A percentile compares a stretch with the other conserved stretches of the same genome.
Conservation (phyloP, 2,329 filamentous ascomycete genomes). For the Ophiostoma angusticollis region DNA sequence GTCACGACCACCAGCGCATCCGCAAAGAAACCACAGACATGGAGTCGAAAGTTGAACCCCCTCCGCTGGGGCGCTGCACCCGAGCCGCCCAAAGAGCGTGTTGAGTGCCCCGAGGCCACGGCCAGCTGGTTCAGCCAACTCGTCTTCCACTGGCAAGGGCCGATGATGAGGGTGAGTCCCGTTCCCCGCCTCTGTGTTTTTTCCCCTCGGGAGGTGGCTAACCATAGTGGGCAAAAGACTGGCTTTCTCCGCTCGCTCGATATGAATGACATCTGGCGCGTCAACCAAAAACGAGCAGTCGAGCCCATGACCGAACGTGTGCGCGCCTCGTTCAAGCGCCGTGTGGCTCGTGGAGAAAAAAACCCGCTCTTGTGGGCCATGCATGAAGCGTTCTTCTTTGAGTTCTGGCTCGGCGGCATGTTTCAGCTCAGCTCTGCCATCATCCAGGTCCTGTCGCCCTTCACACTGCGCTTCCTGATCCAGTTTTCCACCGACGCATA, state of each 20-base stretch:
- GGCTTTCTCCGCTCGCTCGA: constrained; percentile 80
- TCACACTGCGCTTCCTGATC: constrained; percentile 75
- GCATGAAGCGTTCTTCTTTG: constrained; percentile 72
- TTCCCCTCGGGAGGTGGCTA: neutral
- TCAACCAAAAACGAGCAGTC: constrained; percentile 69
- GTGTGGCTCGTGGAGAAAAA: constrained; percentile 55
- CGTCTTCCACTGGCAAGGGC: constrained; percentile 82
- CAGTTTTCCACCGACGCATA: constrained; percentile 73
- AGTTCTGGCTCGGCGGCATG: constrained; percentile 74
- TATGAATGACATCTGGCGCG: constrained; percentile 72
- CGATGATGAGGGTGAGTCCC: constrained; percentile 64
- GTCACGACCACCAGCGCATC: neutral
- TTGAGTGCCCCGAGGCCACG: constrained; percentile 52
- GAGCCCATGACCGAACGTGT: constrained; percentile 56
- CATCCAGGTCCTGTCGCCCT: constrained; percentile 72
- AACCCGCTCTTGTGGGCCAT: constrained; percentile 68
- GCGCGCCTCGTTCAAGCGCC: constrained; percentile 53
- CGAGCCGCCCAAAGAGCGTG: constrained; percentile 39
- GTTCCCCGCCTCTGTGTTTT: neutral
- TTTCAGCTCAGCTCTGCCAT: constrained; percentile 63
- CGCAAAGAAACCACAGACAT: constrained; percentile 34
- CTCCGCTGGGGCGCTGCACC: constrained; percentile 45
- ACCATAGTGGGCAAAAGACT: constrained; percentile 32
- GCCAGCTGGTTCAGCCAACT: constrained; percentile 64
- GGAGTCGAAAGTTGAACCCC: constrained; percentile 51